These are phyloP conservation scores for Alloteropsis semialata DNA, from an alignment of 176 grass and related monocot genomes.

Conservation along the genomic window DNA sequence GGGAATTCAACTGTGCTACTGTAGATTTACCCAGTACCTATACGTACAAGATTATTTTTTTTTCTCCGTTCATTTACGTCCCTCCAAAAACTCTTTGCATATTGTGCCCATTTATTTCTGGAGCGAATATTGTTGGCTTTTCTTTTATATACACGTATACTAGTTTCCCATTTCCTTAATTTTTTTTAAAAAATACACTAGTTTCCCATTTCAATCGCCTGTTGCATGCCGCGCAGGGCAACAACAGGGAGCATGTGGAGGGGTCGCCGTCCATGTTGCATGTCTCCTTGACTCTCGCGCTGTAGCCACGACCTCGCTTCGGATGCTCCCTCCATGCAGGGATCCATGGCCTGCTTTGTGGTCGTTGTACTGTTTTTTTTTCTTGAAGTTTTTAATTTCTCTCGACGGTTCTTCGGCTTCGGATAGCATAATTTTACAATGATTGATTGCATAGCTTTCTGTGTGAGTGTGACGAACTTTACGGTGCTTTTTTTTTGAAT, in stretches of 20 bases:
- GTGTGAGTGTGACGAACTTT: neutral
- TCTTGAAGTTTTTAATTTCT: no score
- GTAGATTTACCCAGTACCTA: neutral
- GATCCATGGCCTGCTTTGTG: neutral
- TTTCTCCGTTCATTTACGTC: neutral
- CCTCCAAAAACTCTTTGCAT: neutral
- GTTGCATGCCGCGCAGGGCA: neutral
- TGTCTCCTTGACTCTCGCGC: conserved; percentile 29
- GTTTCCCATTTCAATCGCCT: neutral
- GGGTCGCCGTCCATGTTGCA: conserved; percentile 39
- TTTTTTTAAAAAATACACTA: no score
- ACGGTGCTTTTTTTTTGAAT: neutral
- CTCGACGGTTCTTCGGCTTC: neutral
- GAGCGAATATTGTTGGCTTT: neutral
- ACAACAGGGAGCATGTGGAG: conserved; percentile 35
- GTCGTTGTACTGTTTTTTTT: neutral
- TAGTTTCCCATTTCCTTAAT: no score
- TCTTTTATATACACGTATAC: neutral
- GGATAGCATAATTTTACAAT: neutral
- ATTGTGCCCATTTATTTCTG: neutral
- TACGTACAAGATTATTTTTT: neutral
- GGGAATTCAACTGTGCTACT: neutral
- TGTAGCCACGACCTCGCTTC: neutral
- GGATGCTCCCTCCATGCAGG: neutral
- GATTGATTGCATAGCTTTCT: neutral